Evolutionary conservation across 2,329 filamentous ascomycete species (phyloP).

Genomic region (Aspergillus eucalypticola): DNA sequence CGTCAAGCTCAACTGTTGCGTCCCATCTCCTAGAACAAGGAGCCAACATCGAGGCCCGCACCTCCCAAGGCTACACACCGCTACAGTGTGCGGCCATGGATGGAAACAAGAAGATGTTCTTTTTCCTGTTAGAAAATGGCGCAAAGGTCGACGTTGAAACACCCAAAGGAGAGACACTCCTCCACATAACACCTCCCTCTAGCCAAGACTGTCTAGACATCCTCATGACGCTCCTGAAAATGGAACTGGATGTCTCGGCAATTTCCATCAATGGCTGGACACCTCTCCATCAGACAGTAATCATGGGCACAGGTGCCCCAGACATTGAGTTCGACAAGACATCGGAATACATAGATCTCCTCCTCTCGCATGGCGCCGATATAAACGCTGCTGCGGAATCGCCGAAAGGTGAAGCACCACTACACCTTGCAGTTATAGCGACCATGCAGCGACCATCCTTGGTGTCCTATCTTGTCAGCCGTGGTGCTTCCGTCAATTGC

Average conservation of each 20-base stretch:
- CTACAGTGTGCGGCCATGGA: slow-evolving; percentile 30
- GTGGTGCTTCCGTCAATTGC: slow-evolving; percentile 24
- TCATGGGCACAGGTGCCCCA: slow-evolving; percentile 18
- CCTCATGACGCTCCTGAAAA: slow-evolving; percentile 18
- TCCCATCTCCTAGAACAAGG: slow-evolving; percentile 28
- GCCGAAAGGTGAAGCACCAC: slow-evolving; percentile 22
- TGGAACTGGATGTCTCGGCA: slow-evolving; percentile 20
- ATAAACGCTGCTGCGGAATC: slow-evolving; percentile 22
- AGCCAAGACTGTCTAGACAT: slow-evolving; percentile 31
- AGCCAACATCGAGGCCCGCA: slow-evolving; percentile 32
- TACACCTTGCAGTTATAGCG: slow-evolving; percentile 29
- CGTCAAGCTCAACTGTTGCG: slow-evolving; percentile 17
- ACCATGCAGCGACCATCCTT: slow-evolving; percentile 21
- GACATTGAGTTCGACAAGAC: slow-evolving; percentile 25
- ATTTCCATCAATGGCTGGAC: too few relatives aligned
- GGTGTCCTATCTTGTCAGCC: slow-evolving; percentile 23
- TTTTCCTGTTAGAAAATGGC: slow-evolving; percentile 24
- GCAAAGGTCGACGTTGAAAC: slow-evolving; percentile 29
- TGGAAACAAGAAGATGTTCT: slow-evolving; percentile 32
- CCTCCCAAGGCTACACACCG: slow-evolving; percentile 30
- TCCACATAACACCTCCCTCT: slow-evolving; percentile 31
- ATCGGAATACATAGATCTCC: slow-evolving; percentile 24
- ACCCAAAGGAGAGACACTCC: slow-evolving; percentile 29
- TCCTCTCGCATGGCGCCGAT: slow-evolving; percentile 26
- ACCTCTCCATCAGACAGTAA: slow-evolving; percentile 29